Conservation (phyloP, 495 filamentous ascomycete genomes). For the Annulohypoxylon moriforme region DNA sequence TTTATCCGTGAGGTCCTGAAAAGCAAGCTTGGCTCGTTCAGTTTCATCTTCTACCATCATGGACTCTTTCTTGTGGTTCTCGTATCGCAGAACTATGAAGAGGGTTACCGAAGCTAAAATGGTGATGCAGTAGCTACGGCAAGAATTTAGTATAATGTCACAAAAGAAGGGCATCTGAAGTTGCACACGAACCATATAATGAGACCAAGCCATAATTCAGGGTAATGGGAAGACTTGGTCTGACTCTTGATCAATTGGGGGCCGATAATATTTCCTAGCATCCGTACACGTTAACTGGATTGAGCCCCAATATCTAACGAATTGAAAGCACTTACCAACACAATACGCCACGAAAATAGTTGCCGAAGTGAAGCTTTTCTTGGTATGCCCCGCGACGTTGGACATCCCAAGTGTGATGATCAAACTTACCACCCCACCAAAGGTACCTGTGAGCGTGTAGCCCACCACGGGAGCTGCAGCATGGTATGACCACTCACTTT, state of each 20-base stretch:
- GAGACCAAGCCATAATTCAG: slow-evolving; percentile 74
- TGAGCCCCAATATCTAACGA: slow-evolving; percentile 13
- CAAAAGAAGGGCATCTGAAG: not conserved
- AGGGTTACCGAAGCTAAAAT: slow-evolving; percentile 65
- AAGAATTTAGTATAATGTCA: slow-evolving; percentile 14
- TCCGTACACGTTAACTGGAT: slow-evolving; percentile 12
- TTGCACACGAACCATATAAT: slow-evolving; percentile 70
- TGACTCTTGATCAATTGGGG: slow-evolving; percentile 74
- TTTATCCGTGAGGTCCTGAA: slow-evolving; percentile 79
- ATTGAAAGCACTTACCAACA: slow-evolving; percentile 64
- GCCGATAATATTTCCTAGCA: slow-evolving; percentile 67
- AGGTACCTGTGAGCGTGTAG: slow-evolving; percentile 77
- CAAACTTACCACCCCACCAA: slow-evolving; percentile 72
- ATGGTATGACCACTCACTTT: slow-evolving; percentile 70
- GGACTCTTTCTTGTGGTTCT: slow-evolving; percentile 65
- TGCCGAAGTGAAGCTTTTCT: slow-evolving; percentile 78
- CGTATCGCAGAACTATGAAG: slow-evolving; percentile 66
- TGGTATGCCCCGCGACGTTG: slow-evolving; percentile 81
- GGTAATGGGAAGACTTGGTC: slow-evolving; percentile 72
- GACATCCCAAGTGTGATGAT: slow-evolving; percentile 75
- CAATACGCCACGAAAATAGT: slow-evolving; percentile 80
- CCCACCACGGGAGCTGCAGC: slow-evolving; percentile 72
- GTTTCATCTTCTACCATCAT: slow-evolving; percentile 65
- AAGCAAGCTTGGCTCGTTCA: slow-evolving; percentile 72
- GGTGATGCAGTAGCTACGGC: slow-evolving; percentile 72